A percentile compares a stretch with the other conserved stretches of the same genome.
These are phyloP conservation scores for Abelmoschus esculentus DNA, from an alignment of 345 rosid species.

Conservation along the genomic window DNA sequence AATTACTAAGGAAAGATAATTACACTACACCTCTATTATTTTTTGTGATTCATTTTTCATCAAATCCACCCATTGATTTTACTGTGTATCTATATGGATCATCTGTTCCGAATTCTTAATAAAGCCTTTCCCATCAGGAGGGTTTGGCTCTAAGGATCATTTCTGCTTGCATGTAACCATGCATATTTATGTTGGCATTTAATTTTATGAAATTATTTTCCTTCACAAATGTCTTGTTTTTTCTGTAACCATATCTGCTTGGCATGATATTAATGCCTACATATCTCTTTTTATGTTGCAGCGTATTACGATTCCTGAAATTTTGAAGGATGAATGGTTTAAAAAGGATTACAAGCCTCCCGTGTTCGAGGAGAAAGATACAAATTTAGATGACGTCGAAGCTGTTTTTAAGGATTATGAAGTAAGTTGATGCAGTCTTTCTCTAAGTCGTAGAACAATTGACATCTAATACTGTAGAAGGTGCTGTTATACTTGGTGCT, in stretches of 20 bases:
- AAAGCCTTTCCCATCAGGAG: neutral
- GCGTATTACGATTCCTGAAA: conserved; percentile 81
- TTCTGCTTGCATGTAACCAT: neutral
- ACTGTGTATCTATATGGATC: neutral
- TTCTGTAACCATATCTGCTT: neutral
- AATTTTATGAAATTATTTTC: neutral
- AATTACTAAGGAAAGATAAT: too few species aligned
- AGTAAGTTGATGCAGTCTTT: conserved; percentile 34
- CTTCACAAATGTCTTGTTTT: neutral
- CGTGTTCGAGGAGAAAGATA: conserved; percentile 65
- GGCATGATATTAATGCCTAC: neutral
- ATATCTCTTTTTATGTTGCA: conserved; percentile 25
- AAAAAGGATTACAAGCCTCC: conserved; percentile 78
- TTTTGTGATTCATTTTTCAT: neutral
- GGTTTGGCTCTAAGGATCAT: neutral
- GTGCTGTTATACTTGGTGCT: neutral
- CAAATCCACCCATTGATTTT: neutral
- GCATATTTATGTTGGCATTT: neutral
- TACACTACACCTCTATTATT: neutral
- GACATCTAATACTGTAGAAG: neutral
- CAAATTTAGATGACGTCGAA: conserved; percentile 79
- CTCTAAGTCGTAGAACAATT: neutral
- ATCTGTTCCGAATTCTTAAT: neutral
- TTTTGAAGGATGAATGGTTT: conserved; percentile 86
- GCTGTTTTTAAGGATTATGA: conserved; percentile 91